phyloP scores from a whole-genome alignment of 176 grass and related monocot species.

The Cenchrus purpureus region DNA sequence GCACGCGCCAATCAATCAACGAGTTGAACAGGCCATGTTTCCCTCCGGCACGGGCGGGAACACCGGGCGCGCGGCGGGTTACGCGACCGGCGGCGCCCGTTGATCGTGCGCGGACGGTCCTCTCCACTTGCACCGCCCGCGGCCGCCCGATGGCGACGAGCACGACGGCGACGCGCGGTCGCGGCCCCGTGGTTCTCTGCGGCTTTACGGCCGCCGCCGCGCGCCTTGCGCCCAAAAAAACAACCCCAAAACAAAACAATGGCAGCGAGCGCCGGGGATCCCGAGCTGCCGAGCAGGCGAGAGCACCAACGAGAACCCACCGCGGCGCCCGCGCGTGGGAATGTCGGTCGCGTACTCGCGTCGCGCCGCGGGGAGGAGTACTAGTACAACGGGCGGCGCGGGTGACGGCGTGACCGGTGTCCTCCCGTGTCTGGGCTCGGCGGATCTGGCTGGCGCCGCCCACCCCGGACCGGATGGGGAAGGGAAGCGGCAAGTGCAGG shows the following conservation, averaged over 20 bases:
- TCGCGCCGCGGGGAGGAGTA: not conserved
- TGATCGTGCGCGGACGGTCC: too few species aligned
- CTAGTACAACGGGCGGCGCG: too few species aligned
- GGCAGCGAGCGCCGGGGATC: not conserved
- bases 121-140: too few species aligned
- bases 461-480: not conserved
- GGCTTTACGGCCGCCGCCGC: conserved; percentile 35
- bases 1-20: not conserved
- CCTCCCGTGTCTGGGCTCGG: not conserved
- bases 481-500: not conserved
- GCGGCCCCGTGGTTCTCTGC: conserved; percentile 11
- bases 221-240: not conserved
- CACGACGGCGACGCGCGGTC: not conserved
- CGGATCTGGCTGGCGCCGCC: not conserved
- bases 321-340: conserved; percentile 5
- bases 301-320: not conserved
- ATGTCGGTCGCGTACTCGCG: conserved; percentile 34
- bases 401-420: too few species aligned
- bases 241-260: not conserved
- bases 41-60: conserved; percentile 19
- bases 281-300: not conserved
- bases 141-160: too few species aligned
- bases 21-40: not conserved
- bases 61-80: too few species aligned
- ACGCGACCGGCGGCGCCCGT: not conserved